Conservation (phyloP, 1,284 basidiomycete species). For the Bondarzewia mesenterica region DNA sequence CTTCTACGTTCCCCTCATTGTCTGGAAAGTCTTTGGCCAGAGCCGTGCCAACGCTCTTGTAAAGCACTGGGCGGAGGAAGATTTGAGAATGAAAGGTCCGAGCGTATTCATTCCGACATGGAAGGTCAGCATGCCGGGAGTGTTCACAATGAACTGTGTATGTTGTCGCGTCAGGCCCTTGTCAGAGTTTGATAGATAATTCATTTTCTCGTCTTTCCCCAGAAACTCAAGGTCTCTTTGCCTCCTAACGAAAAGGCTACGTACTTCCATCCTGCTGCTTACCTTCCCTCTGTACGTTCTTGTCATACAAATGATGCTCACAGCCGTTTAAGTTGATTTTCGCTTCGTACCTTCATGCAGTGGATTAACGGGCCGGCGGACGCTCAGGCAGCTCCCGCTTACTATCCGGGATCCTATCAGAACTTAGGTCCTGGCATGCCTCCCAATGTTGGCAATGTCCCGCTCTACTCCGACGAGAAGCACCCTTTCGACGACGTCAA, state of each 20-base stretch:
- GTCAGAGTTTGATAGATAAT: too few relatives aligned
- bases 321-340: background rate
- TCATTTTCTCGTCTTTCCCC: background rate
- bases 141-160: conserved; percentile 33
- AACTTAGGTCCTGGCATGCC: conserved; percentile 18
- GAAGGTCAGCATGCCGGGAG: conserved; percentile 33
- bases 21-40: conserved; percentile 45
- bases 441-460: conserved; percentile 17
- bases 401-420: conserved; percentile 20
- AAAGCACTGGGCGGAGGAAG: conserved; percentile 34
- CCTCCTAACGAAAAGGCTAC: conserved; percentile 25
- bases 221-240: conserved; percentile 35
- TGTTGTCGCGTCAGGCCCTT: conserved; percentile 15
- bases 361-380: conserved; percentile 25
- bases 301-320: background rate
- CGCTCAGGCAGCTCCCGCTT: conserved; percentile 25
- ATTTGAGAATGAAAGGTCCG: conserved; percentile 24
- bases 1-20: conserved; percentile 33
- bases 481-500: conserved; percentile 21
- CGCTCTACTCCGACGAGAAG: conserved; percentile 25
- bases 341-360: conserved; percentile 9
- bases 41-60: conserved; percentile 31
- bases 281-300: conserved; percentile 34
- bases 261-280: conserved; percentile 36
- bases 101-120: conserved; percentile 31